Evolutionary conservation across 176 grass and related monocot species (phyloP).

Genomic region (Secale cereale): DNA sequence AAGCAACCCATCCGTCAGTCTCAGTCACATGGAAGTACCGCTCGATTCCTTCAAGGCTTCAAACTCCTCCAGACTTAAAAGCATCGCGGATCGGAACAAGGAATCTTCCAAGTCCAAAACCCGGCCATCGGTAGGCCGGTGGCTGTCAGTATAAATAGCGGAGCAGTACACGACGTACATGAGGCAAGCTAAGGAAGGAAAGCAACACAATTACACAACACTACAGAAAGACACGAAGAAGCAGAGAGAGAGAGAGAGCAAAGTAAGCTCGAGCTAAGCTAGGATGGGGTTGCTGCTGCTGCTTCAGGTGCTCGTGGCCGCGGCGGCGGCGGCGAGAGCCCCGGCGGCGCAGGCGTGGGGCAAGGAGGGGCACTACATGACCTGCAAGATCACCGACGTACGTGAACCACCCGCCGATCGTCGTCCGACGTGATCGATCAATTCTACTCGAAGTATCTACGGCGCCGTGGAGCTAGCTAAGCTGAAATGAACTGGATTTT

Average conservation of each 20-base stretch:
- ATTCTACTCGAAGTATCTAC: no score
- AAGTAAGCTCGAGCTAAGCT: background rate
- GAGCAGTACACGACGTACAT: background rate
- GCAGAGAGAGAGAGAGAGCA: no score
- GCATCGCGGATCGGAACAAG: background rate
- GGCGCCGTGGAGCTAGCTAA: no score
- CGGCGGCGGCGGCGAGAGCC: conserved; percentile 2
- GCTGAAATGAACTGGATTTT: no score
- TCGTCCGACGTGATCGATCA: background rate
- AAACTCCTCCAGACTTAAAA: background rate
- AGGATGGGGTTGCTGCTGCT: conserved; percentile 19
- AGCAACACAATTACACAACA: background rate
- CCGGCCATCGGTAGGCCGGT: background rate
- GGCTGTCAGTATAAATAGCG: conserved; percentile 13
- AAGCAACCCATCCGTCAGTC: background rate
- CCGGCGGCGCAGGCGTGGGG: conserved; percentile 52
- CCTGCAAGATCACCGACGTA: conserved; percentile 75
- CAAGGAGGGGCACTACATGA: conserved; percentile 69
- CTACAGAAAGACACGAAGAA: background rate
- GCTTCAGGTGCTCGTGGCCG: conserved; percentile 11
- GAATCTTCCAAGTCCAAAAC: background rate
- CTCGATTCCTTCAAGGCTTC: background rate
- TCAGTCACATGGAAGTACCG: background rate
- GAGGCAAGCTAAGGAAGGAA: background rate
- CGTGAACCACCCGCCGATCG: background rate